Evolutionary conservation across 2,329 filamentous ascomycete species (phyloP).

Genomic region (Zelopaecilomyces penicillatus): DNA sequence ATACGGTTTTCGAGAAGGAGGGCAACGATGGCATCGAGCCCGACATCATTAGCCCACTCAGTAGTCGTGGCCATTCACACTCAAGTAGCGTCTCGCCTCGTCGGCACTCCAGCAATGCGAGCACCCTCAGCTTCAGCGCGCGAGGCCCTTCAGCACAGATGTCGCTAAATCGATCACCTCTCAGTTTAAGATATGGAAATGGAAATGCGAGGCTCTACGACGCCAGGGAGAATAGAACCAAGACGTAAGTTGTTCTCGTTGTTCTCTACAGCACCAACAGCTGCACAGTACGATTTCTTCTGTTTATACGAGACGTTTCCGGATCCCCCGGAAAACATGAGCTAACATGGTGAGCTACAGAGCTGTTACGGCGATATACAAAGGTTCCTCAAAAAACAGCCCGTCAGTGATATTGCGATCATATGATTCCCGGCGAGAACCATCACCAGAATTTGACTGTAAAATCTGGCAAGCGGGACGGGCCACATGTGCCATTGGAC

Average conservation of each 20-base stretch:
- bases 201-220: slow-evolving; percentile 86
- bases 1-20: slow-evolving; percentile 71
- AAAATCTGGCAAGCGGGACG: slow-evolving; percentile 96
- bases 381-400: slow-evolving; percentile 63
- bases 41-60: slow-evolving; percentile 33
- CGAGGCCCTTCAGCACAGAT: slow-evolving; percentile 52
- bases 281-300: not conserved
- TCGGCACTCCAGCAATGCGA: slow-evolving; percentile 69
- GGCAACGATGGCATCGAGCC: slow-evolving; percentile 61
- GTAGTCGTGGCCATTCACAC: slow-evolving; percentile 32
- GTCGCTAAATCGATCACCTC: slow-evolving; percentile 36
- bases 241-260: slow-evolving; percentile 61
- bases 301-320: not conserved
- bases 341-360: slow-evolving; percentile 37
- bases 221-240: slow-evolving; percentile 72
- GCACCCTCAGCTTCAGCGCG: slow-evolving; percentile 71
- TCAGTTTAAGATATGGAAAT: slow-evolving; percentile 61
- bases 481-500: slow-evolving; percentile 81
- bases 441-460: slow-evolving; percentile 83
- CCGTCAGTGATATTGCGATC: slow-evolving; percentile 73
- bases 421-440: slow-evolving; percentile 90
- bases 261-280: not conserved
- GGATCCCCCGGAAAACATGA: not conserved
- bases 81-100: slow-evolving; percentile 33
- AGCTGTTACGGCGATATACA: slow-evolving; percentile 84